phyloP scores from a whole-genome alignment of 305 asterid species.

The Fraxinus nigra region DNA sequence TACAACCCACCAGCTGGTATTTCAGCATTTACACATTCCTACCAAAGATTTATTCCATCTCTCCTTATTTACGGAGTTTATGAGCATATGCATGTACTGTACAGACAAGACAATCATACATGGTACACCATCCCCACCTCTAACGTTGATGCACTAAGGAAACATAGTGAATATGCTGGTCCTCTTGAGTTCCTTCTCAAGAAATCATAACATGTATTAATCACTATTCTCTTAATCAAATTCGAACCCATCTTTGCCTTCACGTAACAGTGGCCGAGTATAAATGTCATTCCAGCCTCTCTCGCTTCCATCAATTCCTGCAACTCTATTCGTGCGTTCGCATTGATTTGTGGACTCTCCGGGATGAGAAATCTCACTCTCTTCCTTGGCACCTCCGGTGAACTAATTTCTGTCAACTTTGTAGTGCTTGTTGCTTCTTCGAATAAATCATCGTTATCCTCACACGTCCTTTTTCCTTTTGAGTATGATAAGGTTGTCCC shows the following conservation, averaged over 20 bases:
- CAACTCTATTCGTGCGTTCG: conserved; percentile 44
- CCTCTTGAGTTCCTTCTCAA: conserved; percentile 71
- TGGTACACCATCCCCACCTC: conserved; percentile 93
- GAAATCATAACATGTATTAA: conserved; percentile 72
- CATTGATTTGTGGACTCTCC: conserved; percentile 48
- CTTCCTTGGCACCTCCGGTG: conserved; percentile 46
- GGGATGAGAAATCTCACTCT: conserved; percentile 72
- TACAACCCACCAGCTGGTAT: neutral
- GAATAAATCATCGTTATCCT: conserved; percentile 28
- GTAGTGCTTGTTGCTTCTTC: conserved; percentile 30
- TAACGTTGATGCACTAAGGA: conserved; percentile 78
- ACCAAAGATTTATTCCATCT: conserved; percentile 16
- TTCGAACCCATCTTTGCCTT: conserved; percentile 75
- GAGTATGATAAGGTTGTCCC: conserved; percentile 51
- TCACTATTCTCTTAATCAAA: conserved; percentile 56
- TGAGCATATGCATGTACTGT: neutral
- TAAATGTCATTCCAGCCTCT: conserved; percentile 86
- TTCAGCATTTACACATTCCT: neutral
- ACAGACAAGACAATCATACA: conserved; percentile 40
- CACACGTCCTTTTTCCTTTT: conserved; percentile 39
- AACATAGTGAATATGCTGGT: conserved; percentile 70
- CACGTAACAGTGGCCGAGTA: conserved; percentile 75
- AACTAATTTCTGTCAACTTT: conserved; percentile 37
- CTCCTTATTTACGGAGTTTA: neutral
- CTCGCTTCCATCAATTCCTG: conserved; percentile 76